A percentile compares a stretch with the other conserved stretches of the same genome.
phyloP scores from a whole-genome alignment of 139 green algal genomes.

The Auxenochlorella pyrenoidosa region DNA sequence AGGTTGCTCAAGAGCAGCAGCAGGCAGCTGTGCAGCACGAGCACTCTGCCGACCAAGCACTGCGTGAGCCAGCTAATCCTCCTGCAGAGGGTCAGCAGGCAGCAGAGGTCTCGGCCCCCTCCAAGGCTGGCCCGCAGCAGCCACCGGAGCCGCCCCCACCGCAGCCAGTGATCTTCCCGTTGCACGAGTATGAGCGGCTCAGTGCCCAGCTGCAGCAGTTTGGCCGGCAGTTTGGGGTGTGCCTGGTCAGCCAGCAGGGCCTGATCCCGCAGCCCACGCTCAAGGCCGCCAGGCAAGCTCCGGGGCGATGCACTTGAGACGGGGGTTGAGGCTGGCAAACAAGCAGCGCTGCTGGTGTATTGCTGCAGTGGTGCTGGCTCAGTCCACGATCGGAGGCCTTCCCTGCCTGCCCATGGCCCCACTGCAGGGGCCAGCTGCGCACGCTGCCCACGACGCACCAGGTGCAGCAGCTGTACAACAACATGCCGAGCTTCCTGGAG shows the following conservation, averaged over 20 bases:
- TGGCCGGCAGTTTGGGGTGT: not conserved
- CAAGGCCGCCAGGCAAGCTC: slow-evolving; percentile 37
- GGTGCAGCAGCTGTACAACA: slow-evolving; percentile 50
- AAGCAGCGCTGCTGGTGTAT: not conserved
- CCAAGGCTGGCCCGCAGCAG: not conserved
- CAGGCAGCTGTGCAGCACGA: not conserved
- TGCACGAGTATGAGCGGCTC: slow-evolving; percentile 54
- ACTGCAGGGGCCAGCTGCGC: slow-evolving; percentile 25
- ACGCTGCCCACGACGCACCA: slow-evolving; percentile 34
- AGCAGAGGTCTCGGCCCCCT: not conserved
- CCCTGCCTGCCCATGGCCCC: not conserved
- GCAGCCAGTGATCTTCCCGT: slow-evolving; percentile 36
- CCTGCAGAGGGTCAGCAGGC: not conserved
- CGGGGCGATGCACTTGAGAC: not conserved
- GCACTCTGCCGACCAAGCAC: not conserved
- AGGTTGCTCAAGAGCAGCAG: not conserved
- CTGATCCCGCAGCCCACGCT: slow-evolving; percentile 44
- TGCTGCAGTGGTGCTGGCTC: not conserved
- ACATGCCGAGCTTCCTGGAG: slow-evolving; percentile 65
- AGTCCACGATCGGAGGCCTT: not conserved
- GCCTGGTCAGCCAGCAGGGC: slow-evolving; percentile 27
- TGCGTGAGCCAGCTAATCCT: no score
- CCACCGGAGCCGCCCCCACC: not conserved
- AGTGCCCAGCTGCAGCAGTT: slow-evolving; percentile 23
- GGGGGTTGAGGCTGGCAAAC: not conserved